Conservation (phyloP, 2,329 filamentous ascomycete species). For the Tolypocladium endophyticum region DNA sequence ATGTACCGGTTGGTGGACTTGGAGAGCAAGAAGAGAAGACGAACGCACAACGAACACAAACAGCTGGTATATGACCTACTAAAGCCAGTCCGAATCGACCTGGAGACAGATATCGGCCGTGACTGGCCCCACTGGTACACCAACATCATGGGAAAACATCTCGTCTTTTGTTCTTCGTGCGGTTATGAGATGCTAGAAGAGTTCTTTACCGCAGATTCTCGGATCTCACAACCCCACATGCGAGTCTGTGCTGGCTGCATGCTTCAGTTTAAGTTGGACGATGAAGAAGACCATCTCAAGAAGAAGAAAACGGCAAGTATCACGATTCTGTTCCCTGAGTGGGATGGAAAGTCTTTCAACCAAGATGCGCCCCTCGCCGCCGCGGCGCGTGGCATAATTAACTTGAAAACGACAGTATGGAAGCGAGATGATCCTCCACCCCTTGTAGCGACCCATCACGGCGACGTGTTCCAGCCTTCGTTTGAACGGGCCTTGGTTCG, state of each 20-base stretch:
- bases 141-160: conserved; percentile 10
- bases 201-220: conserved; percentile 12
- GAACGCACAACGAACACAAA: conserved; percentile 3
- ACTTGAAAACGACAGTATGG: conserved; percentile 7
- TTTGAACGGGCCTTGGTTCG: conserved; percentile 9
- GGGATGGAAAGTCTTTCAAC: conserved; percentile 16
- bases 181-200: conserved; percentile 20
- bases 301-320: conserved; percentile 8
- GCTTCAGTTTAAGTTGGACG: conserved; percentile 18
- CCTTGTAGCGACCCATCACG: conserved; percentile 4
- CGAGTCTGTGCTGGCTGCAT: conserved; percentile 19
- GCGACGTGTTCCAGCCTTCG: conserved; percentile 3
- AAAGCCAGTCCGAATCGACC: conserved; percentile 17
- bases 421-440: conserved; percentile 2
- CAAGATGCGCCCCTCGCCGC: conserved; percentile 17
- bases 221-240: conserved; percentile 2
- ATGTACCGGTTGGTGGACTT: conserved; percentile 18
- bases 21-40: not conserved
- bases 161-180: conserved; percentile 22
- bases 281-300: conserved; percentile 17
- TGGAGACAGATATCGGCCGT: conserved; percentile 7
- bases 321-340: conserved; percentile 13
- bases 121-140: conserved; percentile 16
- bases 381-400: conserved; percentile 9
- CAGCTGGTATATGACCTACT: conserved; percentile 20